Percentiles rank a stretch among this genome's conserved stretches.
phyloP scores from a whole-genome alignment of 2,329 filamentous ascomycete species.

The Pseudogymnoascus sp. region DNA sequence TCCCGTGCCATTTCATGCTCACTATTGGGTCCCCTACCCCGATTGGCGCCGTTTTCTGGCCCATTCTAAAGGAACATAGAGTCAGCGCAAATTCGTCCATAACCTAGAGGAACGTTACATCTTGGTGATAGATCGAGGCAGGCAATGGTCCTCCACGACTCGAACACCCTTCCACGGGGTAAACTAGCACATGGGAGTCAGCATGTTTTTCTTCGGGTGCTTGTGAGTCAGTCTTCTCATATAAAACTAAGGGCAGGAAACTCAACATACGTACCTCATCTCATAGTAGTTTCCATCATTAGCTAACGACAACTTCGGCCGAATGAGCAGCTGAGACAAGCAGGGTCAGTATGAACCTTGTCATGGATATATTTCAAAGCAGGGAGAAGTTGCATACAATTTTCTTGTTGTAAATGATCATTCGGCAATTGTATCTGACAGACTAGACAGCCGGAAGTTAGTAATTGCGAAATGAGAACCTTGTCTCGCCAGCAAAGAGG shows the following conservation, averaged over 20 bases:
- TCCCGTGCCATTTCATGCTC: neutral
- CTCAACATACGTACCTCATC: constrained; percentile 23
- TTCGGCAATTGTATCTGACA: constrained; percentile 51
- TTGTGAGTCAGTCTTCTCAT: neutral
- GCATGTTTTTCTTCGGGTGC: neutral
- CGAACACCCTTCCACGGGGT: constrained; percentile 50
- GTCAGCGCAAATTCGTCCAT: neutral
- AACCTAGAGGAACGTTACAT: constrained; percentile 32
- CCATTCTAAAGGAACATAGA: constrained; percentile 15
- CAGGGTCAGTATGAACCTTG: neutral
- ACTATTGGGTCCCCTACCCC: constrained; percentile 30
- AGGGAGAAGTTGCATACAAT: constrained; percentile 37
- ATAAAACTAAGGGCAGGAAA: neutral
- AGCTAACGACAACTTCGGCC: constrained; percentile 63
- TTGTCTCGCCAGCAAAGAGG: neutral
- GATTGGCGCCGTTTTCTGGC: constrained; percentile 41
- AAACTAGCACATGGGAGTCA: constrained; percentile 43
- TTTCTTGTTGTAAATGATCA: constrained; percentile 56
- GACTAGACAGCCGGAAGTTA: neutral
- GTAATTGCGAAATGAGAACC: neutral
- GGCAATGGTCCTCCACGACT: constrained; percentile 54
- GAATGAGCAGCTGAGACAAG: constrained; percentile 39
- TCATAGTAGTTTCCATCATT: constrained; percentile 62
- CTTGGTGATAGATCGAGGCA: constrained; percentile 48
- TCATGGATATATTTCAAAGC: neutral